Percentiles rank a stretch among this genome's conserved stretches.
Conservation (phyloP, 768 basidiomycete species). For the Pleurotus tuoliensis region DNA sequence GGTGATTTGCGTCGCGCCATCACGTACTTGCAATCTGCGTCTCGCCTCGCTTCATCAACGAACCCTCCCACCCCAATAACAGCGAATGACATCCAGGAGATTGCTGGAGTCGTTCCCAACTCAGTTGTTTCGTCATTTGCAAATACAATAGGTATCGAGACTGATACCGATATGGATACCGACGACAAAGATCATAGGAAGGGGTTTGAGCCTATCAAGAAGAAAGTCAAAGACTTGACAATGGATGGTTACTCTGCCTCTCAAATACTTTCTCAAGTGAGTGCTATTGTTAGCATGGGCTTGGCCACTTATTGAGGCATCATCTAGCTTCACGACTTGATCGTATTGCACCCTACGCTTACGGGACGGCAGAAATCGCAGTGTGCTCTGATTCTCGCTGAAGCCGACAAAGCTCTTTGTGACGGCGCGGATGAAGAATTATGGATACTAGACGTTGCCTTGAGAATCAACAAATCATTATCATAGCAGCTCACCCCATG, state of each 20-base stretch:
- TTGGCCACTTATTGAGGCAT: slow-evolving; percentile 7
- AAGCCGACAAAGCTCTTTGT: slow-evolving; percentile 93
- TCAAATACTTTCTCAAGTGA: slow-evolving; percentile 84
- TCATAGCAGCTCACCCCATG: slow-evolving; percentile 12
- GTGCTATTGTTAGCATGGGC: slow-evolving; percentile 18
- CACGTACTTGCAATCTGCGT: slow-evolving; percentile 95
- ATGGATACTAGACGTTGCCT: slow-evolving; percentile 87
- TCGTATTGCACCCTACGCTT: slow-evolving; percentile 80
- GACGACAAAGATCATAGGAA: slow-evolving; percentile 23
- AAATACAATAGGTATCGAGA: slow-evolving; percentile 66
- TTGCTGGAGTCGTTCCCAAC: slow-evolving; percentile 91
- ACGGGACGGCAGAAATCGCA: slow-evolving; percentile 75
- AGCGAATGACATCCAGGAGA: slow-evolving; percentile 84
- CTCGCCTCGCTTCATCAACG: slow-evolving; percentile 76
- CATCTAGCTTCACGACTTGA: slow-evolving; percentile 81
- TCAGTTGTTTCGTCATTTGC: slow-evolving; percentile 67
- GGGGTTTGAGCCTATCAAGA: slow-evolving; percentile 60
- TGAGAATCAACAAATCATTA: slow-evolving; percentile 71
- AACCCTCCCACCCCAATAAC: slow-evolving; percentile 72
- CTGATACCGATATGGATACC: slow-evolving; percentile 47
- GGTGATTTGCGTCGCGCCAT: slow-evolving; percentile 97
- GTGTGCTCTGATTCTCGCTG: slow-evolving; percentile 83
- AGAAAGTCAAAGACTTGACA: slow-evolving; percentile 71
- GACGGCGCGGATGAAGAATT: slow-evolving; percentile 98
- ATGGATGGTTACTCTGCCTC: slow-evolving; percentile 91